Evolutionary conservation across 176 grass and related monocot genomes (phyloP), one percentile per base, ranked within the genome.

Genomic region (Oryza officinalis): DNA sequence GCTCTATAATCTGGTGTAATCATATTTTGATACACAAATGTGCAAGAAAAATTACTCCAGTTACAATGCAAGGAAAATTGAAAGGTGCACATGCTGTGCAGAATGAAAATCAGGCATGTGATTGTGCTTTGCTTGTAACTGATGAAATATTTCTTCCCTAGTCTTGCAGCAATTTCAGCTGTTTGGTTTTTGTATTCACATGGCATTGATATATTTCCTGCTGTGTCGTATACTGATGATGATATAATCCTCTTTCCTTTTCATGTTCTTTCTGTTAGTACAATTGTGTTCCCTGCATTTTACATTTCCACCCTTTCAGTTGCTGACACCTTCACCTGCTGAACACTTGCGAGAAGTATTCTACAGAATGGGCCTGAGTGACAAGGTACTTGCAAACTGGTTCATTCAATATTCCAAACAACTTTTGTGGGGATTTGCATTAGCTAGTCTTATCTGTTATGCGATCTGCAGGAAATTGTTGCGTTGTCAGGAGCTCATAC

Each of bases 401-500:
- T 72, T n/a, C 27, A 44, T 81, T 54, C 46, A 67, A 72, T 15
- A 41, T 47, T 71, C 11, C 54, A 17, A 49, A n/a, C 1, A 10
- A 7, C 26, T 17, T 49, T 47, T 47, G 1, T 41, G 40, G 10
- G 13, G 20, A 30, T 67, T 35, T 35, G 5, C 33, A 35, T 35
- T 81, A 72, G 11, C 10, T 77, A 67, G 26, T 86, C 25, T 35
- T 22, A 81, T 35, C 64, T 77, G 11, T 75, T 67, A 72, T 75
- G 44, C 33, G 5, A 13, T 83, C 5, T 88, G 13, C 72, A 98
- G 95, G 92, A 98, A 77, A 98, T 98, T 84, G 95, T 98, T 72
- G 93, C 91, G 67, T 72, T 98, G 25, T 95, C 96, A 77, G 93
- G 93, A 90, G 96, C 96, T 65, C 96, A 98, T 91, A 98, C 96